A percentile compares a stretch with the other conserved stretches of the same genome.
These are phyloP conservation scores for Rhynchosporium agropyri DNA, from an alignment of 2,329 filamentous ascomycete species.

Conservation along the genomic window DNA sequence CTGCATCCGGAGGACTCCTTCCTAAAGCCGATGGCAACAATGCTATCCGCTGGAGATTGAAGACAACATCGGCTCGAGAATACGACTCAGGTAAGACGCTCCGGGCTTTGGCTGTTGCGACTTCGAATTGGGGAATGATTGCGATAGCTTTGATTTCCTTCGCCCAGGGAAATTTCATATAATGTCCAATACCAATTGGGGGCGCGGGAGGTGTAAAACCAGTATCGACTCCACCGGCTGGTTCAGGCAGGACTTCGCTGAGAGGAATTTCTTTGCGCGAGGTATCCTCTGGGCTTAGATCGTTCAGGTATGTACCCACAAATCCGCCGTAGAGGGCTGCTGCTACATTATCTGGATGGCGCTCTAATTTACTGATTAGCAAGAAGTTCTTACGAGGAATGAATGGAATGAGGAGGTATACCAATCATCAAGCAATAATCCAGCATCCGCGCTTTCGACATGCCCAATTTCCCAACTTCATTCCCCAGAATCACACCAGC, in stretches of 20 bases:
- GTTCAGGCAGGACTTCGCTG: slow-evolving; percentile 87
- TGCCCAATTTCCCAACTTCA: slow-evolving; percentile 77
- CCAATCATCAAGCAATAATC: slow-evolving; percentile 98
- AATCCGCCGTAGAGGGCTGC: slow-evolving; percentile 96
- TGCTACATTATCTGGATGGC: slow-evolving; percentile 92
- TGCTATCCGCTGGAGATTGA: slow-evolving; percentile 93
- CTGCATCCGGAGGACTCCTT: slow-evolving; percentile 84
- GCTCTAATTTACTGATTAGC: slow-evolving; percentile 52
- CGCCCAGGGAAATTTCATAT: slow-evolving; percentile 93
- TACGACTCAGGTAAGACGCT: slow-evolving; percentile 82
- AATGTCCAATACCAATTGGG: slow-evolving; percentile 91
- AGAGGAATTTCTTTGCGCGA: slow-evolving; percentile 91
- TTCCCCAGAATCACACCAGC: slow-evolving; percentile 93
- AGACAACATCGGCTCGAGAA: slow-evolving; percentile 77
- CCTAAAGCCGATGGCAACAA: slow-evolving; percentile 88
- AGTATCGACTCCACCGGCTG: slow-evolving; percentile 88
- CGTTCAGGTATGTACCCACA: slow-evolving; percentile 94
- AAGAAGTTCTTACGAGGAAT: neutral
- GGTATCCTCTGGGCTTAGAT: slow-evolving; percentile 84
- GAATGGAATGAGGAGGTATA: slow-evolving; percentile 44
- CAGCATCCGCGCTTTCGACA: slow-evolving; percentile 81
- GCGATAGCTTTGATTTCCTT: slow-evolving; percentile 95
- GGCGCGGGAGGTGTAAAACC: slow-evolving; percentile 84
- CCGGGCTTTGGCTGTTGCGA: slow-evolving; percentile 89
- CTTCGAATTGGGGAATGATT: slow-evolving; percentile 94